Evolutionary conservation across 192 early-diverging fungal genomes (phyloP).

Genomic region (Phycomyces blakesleeanus): DNA sequence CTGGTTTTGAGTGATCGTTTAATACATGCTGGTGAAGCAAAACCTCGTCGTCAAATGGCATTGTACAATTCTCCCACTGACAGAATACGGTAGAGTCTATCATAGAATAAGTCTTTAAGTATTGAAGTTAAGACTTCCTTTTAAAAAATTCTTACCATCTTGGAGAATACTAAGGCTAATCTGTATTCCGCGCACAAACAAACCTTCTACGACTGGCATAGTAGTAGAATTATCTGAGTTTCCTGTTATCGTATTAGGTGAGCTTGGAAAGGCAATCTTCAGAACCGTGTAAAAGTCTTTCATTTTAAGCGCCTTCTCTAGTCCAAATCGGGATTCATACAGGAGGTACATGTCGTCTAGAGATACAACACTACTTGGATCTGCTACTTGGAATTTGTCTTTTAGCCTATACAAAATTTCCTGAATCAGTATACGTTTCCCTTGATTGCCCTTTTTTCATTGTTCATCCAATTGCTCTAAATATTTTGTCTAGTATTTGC

Average conservation of each 20-base stretch:
- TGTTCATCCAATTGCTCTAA: no score
- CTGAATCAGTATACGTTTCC: background rate
- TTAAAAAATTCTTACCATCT: conserved; percentile 25
- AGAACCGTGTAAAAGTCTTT: conserved; percentile 30
- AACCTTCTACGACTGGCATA: conserved; percentile 17
- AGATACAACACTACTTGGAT: conserved; percentile 32
- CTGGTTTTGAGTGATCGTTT: conserved; percentile 39
- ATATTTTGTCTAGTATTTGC: no score
- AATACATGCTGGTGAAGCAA: conserved; percentile 47
- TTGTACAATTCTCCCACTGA: conserved; percentile 49
- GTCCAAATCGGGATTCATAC: conserved; percentile 45
- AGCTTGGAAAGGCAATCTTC: conserved; percentile 34
- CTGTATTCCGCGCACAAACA: conserved; percentile 26
- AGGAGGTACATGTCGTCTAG: conserved; percentile 45
- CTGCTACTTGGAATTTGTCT: conserved; percentile 45
- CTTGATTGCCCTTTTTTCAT: background rate
- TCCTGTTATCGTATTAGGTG: background rate
- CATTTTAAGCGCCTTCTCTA: conserved; percentile 30
- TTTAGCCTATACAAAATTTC: conserved; percentile 39
- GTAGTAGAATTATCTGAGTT: background rate
- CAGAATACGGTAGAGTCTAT: conserved; percentile 25
- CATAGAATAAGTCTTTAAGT: background rate
- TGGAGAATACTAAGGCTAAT: conserved; percentile 28
- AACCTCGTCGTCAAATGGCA: conserved; percentile 35
- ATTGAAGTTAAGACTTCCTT: background rate